phyloP scores from a whole-genome alignment of 2,329 filamentous ascomycete genomes.

The Bipolaris zeicola region DNA sequence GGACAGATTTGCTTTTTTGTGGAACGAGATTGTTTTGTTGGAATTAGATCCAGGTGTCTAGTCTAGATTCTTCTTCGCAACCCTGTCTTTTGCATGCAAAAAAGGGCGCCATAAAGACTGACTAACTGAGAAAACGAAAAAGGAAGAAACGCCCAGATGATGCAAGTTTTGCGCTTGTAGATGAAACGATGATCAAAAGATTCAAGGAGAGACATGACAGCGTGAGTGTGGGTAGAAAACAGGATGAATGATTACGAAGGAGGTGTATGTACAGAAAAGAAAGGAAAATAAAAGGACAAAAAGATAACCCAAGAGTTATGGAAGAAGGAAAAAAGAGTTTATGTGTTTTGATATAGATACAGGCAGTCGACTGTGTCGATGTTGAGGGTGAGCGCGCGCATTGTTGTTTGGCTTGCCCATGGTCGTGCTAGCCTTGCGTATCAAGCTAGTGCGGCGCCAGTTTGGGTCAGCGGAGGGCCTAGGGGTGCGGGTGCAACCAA shows the following conservation, averaged over 20 bases:
- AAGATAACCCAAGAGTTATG: too few relatives aligned
- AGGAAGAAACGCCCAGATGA: conserved; percentile 9
- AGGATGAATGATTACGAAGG: conserved; percentile 28
- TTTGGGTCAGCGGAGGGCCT: not conserved
- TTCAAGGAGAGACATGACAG: conserved; percentile 33
- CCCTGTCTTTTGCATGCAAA: too few relatives aligned
- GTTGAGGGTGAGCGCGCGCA: not conserved
- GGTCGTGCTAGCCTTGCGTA: conserved; percentile 1
- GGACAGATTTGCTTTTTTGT: too few relatives aligned
- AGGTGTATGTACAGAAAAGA: conserved; percentile 32
- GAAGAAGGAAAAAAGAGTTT: not conserved
- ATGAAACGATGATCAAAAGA: not conserved
- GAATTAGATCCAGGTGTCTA: too few relatives aligned
- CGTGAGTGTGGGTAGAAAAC: conserved; percentile 1
- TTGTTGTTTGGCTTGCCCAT: not conserved
- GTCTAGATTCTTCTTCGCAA: too few relatives aligned
- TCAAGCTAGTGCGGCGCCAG: not conserved
- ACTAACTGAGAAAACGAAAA: not conserved
- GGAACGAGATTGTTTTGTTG: too few relatives aligned
- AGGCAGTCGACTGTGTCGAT: not conserved
- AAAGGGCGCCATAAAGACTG: too few relatives aligned
- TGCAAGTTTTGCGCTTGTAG: conserved; percentile 10
- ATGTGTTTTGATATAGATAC: conserved; percentile 13
- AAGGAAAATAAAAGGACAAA: conserved; percentile 8
- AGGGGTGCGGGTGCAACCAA: not conserved